Evolutionary conservation across 805 yeast genomes (phyloP), one percentile per base, ranked within the genome.

Genomic region (Helenozyma baotianmanensis): DNA sequence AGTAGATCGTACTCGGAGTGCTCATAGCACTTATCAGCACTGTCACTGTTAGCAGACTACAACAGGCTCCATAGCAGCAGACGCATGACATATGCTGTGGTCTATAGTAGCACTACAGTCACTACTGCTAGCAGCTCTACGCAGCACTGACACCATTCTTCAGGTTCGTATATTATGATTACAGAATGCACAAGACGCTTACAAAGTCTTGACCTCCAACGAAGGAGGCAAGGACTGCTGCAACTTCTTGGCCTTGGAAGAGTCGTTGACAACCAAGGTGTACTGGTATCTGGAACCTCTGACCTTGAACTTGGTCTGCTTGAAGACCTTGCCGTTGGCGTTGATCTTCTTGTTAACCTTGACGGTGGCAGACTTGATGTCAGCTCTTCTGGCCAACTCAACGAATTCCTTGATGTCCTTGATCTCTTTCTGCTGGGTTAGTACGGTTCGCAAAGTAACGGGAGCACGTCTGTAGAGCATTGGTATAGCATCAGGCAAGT

Each of bases 241-340:
- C 74, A 92, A 80, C 79, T 92, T 92, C 82, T 85, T 80, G 61
- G 97, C 97, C 80, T 88, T 89, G 70, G 86, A 82, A 62, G 87
- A 83, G 70, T 92, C 97, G 76, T 83, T 79, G 62, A 92, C 90
- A 56, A 84, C 84, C 71, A 90, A 78, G 57, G 98, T 92, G 85
- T 92, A 92, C 64, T 87, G 80, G 78, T 84, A 70, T 70, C 77
- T 87, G 50, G 96, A 62, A 70, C 97, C 96, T 80, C 97, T 88
- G 63, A 92, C 86, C 85, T 92, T 92, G 89, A 92, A 92, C 76
- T 92, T 92, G 76, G 96, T 88, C 74, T 84, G 92, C 74, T 83
- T 82, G 80, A 76, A 76, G 54, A 74, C 73, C 77, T 82, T 82
- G 70, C 92, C 94, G 68, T 73, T 72, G 55, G 82, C 76, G 75